Evolutionary conservation across 305 asterid species (phyloP).

Genomic region (Fraxinus sp.): DNA sequence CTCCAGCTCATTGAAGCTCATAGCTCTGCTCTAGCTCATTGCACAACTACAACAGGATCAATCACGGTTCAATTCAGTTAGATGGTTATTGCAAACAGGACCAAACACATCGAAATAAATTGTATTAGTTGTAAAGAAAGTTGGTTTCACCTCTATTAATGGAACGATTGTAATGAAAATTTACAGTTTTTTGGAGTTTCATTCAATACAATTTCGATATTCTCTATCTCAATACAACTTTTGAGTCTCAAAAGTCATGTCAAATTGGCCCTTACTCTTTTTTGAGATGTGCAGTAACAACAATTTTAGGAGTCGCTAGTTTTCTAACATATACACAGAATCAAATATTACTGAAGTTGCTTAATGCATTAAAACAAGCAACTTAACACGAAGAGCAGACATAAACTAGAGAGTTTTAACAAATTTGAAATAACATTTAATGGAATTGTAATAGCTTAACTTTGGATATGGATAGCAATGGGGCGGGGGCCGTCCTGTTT

Average conservation of each 20-base stretch:
- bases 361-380: neutral
- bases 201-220: neutral
- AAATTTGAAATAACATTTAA: neutral
- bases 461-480: neutral
- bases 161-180: neutral
- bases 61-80: neutral
- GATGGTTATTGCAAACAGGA: neutral
- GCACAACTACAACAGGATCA: neutral
- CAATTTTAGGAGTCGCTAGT: neutral
- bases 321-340: neutral
- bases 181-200: neutral
- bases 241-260: neutral
- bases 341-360: neutral
- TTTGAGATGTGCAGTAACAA: neutral
- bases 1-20: neutral
- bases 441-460: neutral
- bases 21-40: neutral
- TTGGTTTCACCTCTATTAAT: neutral
- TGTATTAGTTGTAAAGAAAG: neutral
- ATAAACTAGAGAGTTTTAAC: neutral
- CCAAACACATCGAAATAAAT: too few species aligned
- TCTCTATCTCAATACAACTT: neutral
- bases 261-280: neutral
- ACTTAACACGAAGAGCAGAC: neutral
- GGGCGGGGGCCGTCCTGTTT: neutral